Conservation (phyloP, 2,329 filamentous ascomycete genomes). For the Fusarium succisae region DNA sequence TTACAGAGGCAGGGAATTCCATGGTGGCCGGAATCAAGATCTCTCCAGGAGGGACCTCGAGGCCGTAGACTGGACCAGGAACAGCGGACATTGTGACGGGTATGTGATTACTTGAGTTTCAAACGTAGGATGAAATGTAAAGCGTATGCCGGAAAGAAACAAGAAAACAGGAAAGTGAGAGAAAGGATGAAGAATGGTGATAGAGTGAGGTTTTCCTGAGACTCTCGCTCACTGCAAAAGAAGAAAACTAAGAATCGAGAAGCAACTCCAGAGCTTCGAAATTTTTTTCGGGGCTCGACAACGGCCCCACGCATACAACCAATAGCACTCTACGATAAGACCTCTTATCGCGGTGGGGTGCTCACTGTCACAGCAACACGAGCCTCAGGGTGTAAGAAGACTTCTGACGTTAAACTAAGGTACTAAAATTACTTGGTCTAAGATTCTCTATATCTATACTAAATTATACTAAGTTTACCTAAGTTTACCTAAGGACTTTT, state of each 20-base stretch:
- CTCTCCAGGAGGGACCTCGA: slow-evolving; percentile 88
- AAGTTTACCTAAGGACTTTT: too few relatives aligned
- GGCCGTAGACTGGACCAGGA: slow-evolving; percentile 87
- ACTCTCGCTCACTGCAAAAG: slow-evolving; percentile 31
- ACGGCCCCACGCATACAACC: slow-evolving; percentile 34
- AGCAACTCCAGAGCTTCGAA: slow-evolving; percentile 44
- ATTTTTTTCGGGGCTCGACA: slow-evolving; percentile 46
- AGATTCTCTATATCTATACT: too few relatives aligned
- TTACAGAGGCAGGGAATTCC: slow-evolving; percentile 85
- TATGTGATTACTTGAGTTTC: not conserved
- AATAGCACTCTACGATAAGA: slow-evolving; percentile 47
- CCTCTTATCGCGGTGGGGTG: slow-evolving; percentile 39
- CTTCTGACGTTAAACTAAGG: too few relatives aligned
- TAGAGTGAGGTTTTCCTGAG: slow-evolving; percentile 25
- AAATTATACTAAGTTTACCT: too few relatives aligned
- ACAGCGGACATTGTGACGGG: slow-evolving; percentile 63
- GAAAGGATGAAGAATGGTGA: slow-evolving; percentile 26
- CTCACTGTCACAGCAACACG: slow-evolving; percentile 49
- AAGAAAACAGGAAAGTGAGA: slow-evolving; percentile 8
- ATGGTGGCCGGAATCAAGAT: slow-evolving; percentile 81
- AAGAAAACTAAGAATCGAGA: slow-evolving; percentile 38
- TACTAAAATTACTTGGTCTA: too few relatives aligned
- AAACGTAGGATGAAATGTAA: not conserved
- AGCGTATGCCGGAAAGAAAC: slow-evolving; percentile 1
- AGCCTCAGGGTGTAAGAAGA: too few relatives aligned